Conservation (phyloP, 352 stramenopile genomes). For the Phytophthora aleatoria region DNA sequence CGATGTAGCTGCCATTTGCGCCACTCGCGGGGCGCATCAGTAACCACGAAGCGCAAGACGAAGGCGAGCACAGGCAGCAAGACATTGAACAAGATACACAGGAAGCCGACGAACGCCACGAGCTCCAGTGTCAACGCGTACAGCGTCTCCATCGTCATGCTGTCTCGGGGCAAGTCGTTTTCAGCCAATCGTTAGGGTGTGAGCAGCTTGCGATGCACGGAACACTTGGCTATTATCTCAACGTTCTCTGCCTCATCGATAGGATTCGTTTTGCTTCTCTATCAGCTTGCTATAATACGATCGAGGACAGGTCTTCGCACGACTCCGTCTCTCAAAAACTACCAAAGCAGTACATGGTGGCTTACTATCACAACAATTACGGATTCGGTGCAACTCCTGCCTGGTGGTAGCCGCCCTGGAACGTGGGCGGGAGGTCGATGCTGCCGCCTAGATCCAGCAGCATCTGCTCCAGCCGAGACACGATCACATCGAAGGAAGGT, state of each 20-base stretch:
- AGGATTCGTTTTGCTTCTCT: slow-evolving; percentile 39
- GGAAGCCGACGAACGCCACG: slow-evolving; percentile 51
- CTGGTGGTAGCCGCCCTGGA: slow-evolving; percentile 86
- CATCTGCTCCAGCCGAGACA: slow-evolving; percentile 75
- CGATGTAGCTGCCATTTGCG: slow-evolving; percentile 42
- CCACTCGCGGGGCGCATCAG: slow-evolving; percentile 44
- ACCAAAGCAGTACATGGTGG: slow-evolving; percentile 28
- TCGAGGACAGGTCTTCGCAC: slow-evolving; percentile 35
- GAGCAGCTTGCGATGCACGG: slow-evolving; percentile 17
- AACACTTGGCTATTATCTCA: slow-evolving; percentile 37
- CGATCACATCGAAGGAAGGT: slow-evolving; percentile 80
- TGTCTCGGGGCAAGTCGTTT: slow-evolving; percentile 7
- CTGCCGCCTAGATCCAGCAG: slow-evolving; percentile 72
- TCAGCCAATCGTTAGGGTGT: slow-evolving; percentile 32
- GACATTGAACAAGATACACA: slow-evolving; percentile 51
- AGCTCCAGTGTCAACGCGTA: slow-evolving; percentile 37
- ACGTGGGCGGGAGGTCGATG: slow-evolving; percentile 84
- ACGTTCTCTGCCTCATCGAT: slow-evolving; percentile 37
- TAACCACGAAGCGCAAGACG: slow-evolving; percentile 32
- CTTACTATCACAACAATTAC: slow-evolving; percentile 32
- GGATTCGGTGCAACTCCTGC: slow-evolving; percentile 30
- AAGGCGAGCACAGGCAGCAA: slow-evolving; percentile 38
- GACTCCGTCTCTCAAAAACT: slow-evolving; percentile 42
- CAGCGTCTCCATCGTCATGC: slow-evolving; percentile 6
- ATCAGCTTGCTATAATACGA: slow-evolving; percentile 49